Percentiles rank a stretch among this genome's conserved stretches.
These are phyloP conservation scores for Clonostachys byssicola DNA, from an alignment of 2,329 filamentous ascomycete species.

Conservation along the genomic window DNA sequence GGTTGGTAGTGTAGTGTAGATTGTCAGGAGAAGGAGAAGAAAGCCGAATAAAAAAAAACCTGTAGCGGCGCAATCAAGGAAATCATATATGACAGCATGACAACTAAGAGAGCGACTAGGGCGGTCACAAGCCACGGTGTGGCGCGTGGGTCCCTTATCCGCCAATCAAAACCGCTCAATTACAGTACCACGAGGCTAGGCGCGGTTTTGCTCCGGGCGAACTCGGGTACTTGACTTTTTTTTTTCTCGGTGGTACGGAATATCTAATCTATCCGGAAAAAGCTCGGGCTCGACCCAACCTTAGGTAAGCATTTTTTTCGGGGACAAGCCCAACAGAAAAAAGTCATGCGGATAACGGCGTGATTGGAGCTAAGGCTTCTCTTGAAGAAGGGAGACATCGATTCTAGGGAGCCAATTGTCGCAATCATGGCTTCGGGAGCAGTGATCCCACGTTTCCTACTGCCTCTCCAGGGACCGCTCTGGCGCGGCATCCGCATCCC, in stretches of 20 bases:
- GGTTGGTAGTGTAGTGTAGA: slow-evolving; percentile 10
- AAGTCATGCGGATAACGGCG: too few species aligned
- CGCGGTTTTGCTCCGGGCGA: slow-evolving; percentile 19
- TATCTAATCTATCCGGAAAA: background rate
- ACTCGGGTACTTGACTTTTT: slow-evolving; percentile 17
- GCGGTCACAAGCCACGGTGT: too few species aligned
- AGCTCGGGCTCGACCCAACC: background rate
- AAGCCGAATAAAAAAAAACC: slow-evolving; percentile 1
- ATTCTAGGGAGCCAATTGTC: background rate
- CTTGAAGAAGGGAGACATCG: background rate
- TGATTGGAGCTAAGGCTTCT: too few species aligned
- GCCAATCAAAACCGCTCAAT: slow-evolving; percentile 31
- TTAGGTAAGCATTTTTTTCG: background rate
- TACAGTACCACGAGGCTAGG: slow-evolving; percentile 18
- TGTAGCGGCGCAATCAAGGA: slow-evolving; percentile 6
- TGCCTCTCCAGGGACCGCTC: slow-evolving; percentile 55
- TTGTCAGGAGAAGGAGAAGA: slow-evolving; percentile 9
- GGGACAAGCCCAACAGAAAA: too few species aligned
- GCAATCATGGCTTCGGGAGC: slow-evolving; percentile 38
- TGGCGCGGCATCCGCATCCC: slow-evolving; percentile 41
- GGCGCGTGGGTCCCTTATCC: background rate
- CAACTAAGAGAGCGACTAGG: slow-evolving; percentile 1
- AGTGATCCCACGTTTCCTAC: slow-evolving; percentile 63
- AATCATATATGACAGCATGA: slow-evolving; percentile 32
- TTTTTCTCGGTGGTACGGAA: background rate